Base-by-base conservation (phyloP, 1,284 basidiomycete genomes). In the Austropuccinia psidii region DNA sequence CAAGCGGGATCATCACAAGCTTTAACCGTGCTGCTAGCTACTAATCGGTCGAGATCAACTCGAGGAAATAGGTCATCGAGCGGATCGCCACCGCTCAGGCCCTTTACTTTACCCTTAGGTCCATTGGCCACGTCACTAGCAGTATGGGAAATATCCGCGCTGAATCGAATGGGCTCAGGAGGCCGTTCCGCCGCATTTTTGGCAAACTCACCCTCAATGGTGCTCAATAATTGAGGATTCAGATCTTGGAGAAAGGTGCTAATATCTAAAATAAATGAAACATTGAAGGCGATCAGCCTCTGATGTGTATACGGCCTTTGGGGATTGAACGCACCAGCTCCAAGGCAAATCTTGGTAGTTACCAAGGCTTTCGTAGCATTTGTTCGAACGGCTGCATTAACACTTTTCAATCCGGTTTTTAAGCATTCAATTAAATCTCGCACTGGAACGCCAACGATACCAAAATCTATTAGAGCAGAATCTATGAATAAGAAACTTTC, bases 361-460 rank as follows among this genome's bases (percentile, higher is more conserved):
- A 98, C 92, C 52, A 98, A 83, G 0, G 91, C 86, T 80, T 93
- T 93, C 1, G 94, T 98, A n/a, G 96, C 96, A 79, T 88, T 96
- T 4, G 91, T 91, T 60, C 96, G 87, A 31, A 98, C 96, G 11
- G 88, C 84, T 1, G 94, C 94, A 81, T 98, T 98, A 1, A 96
- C 93, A 76, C 95, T 96, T 81, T 91, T 89, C 65, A 99, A 84
- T 0, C 88, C 88, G 7, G 83, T 84, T 82, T 97, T 95, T 73
- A 98, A 83, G 79, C 94, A 96, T 50, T 95, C 91, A 75, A 99
- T 93, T 41, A 98, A 83, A 74, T 85, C 87, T 67, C 90, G 86
- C 55, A 98, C 84, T 1, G 91, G 88, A 19, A 99, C 81, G 9
- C 94, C 95, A 19, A 86, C 85, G 69, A 93, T 90, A 35, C 96